Evolutionary conservation across 768 basidiomycete species (phyloP), one percentile per base, ranked within the genome.

Genomic region (Boletellus sp.): DNA sequence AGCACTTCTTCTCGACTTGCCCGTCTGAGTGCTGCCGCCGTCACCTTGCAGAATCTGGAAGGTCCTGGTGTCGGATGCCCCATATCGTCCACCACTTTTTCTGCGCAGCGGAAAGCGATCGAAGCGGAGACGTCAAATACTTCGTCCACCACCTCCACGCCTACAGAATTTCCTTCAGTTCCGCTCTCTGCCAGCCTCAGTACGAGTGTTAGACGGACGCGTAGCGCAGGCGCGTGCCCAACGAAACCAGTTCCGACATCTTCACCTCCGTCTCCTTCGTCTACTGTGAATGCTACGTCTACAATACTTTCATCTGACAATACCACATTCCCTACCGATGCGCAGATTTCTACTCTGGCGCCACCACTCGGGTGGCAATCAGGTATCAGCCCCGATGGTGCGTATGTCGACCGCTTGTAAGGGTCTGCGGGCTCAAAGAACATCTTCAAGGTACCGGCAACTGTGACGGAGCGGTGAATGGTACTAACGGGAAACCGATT

Each of bases 1-100:
- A 80, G 78, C 6, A 74, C 71, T 48, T 66, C 63, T 8, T 78
- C 80, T 41, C 73, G 80, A 59, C 65, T 77, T 39, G 71, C 80
- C 0, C 80, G 87, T 28, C 70, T 89, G 51, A 69, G 79, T 41
- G 75, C 85, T 23, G 75, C 80, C 6, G 60, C 81, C 11, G 76
- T 85, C 33, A 84, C 87, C 6, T 70, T 89, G n/a, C 87, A 90
- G 70, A 90, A 89, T 64, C 63, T 89, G 36, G 71, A 75, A 42
- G 87, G 85, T 1, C 73, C 83, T 0, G 87, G 86, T 34, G 65
- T 74, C 6, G 87, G 85, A 13, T 88, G 84, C 63, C 85, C 86
- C 6, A 77, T 78, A 13, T 78, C 77, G 1, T 75, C 83, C 9
- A 84, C 86, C 0, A 87, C 83, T 4, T 80, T 85, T 58, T 56